phyloP scores from a whole-genome alignment of 1,139 yeast species.

The Candida labiduridarum region DNA sequence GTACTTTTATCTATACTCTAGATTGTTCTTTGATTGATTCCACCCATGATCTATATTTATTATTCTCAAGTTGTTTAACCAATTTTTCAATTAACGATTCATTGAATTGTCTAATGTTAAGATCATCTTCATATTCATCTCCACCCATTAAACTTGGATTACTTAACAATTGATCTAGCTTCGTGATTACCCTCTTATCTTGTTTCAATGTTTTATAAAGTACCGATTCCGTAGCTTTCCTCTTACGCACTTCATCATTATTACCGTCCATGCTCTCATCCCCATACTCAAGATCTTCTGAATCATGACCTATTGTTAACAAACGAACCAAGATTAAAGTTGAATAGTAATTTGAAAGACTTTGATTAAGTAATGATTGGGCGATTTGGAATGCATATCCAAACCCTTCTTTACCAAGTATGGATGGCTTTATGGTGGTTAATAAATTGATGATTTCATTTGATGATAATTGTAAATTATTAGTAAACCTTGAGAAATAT shows the following conservation, averaged over 20 bases:
- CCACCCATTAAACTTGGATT: conserved; percentile 5
- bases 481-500: conserved; percentile 24
- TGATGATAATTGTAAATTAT: conserved; percentile 42
- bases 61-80: conserved; percentile 17
- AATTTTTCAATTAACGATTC: conserved; percentile 18
- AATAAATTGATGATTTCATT: conserved; percentile 58
- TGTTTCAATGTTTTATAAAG: conserved; percentile 47
- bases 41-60: conserved; percentile 31
- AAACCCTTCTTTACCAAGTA: conserved; percentile 25
- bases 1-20: conserved; percentile 7
- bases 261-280: neutral
- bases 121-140: conserved; percentile 15
- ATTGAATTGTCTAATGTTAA: conserved; percentile 18
- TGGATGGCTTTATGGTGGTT: conserved; percentile 49
- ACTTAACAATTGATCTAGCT: conserved; percentile 15
- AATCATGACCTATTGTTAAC: conserved; percentile 50
- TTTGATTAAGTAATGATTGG: conserved; percentile 29
- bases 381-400: conserved; percentile 41
- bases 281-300: neutral
- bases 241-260: conserved; percentile 43
- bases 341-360: conserved; percentile 23
- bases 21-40: conserved; percentile 24
- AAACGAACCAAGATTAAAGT: conserved; percentile 64
- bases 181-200: conserved; percentile 8
- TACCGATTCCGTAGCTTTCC: conserved; percentile 42